Evolutionary conservation across 768 basidiomycete species (phyloP).

Genomic region (Lactifluus subvellereus): DNA sequence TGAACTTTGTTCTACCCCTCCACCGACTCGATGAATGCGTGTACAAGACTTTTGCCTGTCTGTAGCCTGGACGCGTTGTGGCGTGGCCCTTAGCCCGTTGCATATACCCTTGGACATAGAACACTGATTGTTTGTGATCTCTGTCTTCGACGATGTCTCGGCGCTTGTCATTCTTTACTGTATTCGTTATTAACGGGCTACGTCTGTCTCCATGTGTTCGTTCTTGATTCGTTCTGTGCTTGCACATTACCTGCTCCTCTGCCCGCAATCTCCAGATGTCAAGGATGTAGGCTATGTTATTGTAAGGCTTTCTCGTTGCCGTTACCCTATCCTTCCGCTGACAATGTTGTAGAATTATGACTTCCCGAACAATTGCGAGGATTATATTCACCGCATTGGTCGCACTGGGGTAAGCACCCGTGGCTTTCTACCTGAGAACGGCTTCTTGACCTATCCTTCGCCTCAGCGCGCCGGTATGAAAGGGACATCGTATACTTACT

Average conservation of each 20-base stretch:
- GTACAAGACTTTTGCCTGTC: slow-evolving; percentile 50
- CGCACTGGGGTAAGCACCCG: slow-evolving; percentile 73
- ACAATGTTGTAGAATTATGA: slow-evolving; percentile 70
- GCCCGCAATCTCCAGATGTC: slow-evolving; percentile 63
- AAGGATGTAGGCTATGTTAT: slow-evolving; percentile 99
- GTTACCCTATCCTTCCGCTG: not conserved
- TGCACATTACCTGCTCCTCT: slow-evolving; percentile 26
- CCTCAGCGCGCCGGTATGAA: slow-evolving; percentile 82
- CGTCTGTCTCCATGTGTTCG: slow-evolving; percentile 35
- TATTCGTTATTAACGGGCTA: slow-evolving; percentile 44
- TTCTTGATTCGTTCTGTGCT: slow-evolving; percentile 27
- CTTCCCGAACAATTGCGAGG: slow-evolving; percentile 97
- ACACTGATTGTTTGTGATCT: slow-evolving; percentile 32
- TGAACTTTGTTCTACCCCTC: slow-evolving; percentile 35
- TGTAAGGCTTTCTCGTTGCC: slow-evolving; percentile 43
- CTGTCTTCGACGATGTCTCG: slow-evolving; percentile 36
- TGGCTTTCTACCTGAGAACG: not conserved
- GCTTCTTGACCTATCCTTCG: slow-evolving; percentile 3
- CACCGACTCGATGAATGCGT: slow-evolving; percentile 37
- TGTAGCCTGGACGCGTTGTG: slow-evolving; percentile 44
- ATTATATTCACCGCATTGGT: slow-evolving; percentile 98
- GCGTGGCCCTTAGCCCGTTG: slow-evolving; percentile 34
- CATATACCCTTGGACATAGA: slow-evolving; percentile 38
- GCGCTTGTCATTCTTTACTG: slow-evolving; percentile 44
- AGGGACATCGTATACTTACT: slow-evolving; percentile 92